Evolutionary conservation across 306 rosid species (phyloP), one percentile per base, ranked within the genome.

Genomic region (Vachellia pachyceras): DNA sequence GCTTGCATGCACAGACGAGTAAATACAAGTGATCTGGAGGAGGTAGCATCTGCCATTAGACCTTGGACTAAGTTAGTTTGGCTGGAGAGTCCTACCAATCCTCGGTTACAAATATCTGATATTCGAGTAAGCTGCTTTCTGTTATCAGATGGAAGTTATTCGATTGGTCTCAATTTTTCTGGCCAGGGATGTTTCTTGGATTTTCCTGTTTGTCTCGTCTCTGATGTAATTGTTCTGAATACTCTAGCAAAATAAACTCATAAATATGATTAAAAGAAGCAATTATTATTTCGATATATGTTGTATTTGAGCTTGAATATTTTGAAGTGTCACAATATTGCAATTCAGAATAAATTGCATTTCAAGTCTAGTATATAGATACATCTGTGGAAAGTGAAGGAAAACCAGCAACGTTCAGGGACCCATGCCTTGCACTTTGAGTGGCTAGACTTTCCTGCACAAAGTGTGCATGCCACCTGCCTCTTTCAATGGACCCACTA

Each of bases 71-170:
- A 93, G 93, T 97, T 91, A 80, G 96, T 95, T 86, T 95, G 99
- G 99, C 85, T 91, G 81, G 99, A 95, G 93, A 93, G 96, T 85
- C 98, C 99, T 40, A 93, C 99, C 80, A 93, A 95, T 85, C 99
- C 99, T 70, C 95, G 97, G 25, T 77, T 76, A 83, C 94, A 83
- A 73, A 85, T 95, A 79, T 90, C 90, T 70, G 92, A 95, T 93
- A 93, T 95, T 86, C 91, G 88, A 64, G 99, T 95, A 91, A 84
- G 96, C 41, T 84, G 69, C 8, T 55, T 20, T 76, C 7, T 67
- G 3, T 55, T 7, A 3, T 55, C 20, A 55, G 63, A n/a, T 55
- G 13, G 12, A 20, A 6, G 63, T 22, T 8, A 7, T 55, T 8
- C 23, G 8, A n/a, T 55, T 8, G 63, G 25, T 55, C 63, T 20